These are phyloP conservation scores for Quercus ilex DNA, from an alignment of 306 rosid genomes.

Conservation along the genomic window DNA sequence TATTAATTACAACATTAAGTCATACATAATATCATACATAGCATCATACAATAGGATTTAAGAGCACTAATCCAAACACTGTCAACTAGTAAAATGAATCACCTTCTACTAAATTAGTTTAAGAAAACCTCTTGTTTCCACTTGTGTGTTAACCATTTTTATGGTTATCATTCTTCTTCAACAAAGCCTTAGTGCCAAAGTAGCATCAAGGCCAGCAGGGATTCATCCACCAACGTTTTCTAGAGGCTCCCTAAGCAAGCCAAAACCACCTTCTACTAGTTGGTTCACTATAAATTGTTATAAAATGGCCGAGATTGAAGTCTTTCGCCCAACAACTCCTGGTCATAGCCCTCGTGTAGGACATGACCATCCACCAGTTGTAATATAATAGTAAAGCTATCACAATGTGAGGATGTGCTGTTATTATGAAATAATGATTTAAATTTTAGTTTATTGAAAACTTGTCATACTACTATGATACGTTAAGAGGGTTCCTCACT, in stretches of 20 bases:
- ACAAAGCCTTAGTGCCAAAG: conserved; percentile 20
- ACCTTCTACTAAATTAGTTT: neutral
- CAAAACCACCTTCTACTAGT: conserved; percentile 35
- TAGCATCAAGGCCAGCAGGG: conserved; percentile 38
- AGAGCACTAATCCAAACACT: too few species aligned
- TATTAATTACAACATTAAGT: too few species aligned
- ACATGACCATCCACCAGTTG: conserved; percentile 29
- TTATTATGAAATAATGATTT: neutral
- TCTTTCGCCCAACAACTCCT: conserved; percentile 48
- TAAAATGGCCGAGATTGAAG: conserved; percentile 24
- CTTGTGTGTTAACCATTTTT: conserved; percentile 8
- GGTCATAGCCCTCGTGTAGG: conserved; percentile 68
- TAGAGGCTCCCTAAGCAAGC: conserved; percentile 22
- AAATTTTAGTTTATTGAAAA: too few species aligned
- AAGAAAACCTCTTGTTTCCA: neutral
- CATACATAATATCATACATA: too few species aligned
- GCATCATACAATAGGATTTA: too few species aligned
- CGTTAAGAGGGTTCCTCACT: too few species aligned
- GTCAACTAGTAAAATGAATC: too few species aligned
- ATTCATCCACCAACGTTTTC: conserved; percentile 29
- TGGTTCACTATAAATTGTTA: conserved; percentile 38
- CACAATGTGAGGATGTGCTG: neutral
- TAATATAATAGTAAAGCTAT: conserved; percentile 8
- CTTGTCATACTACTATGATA: too few species aligned
- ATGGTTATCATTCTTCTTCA: conserved; percentile 30